These are phyloP conservation scores for Cinchona pubescens DNA, from an alignment of 257 asterid genomes.

Conservation along the genomic window DNA sequence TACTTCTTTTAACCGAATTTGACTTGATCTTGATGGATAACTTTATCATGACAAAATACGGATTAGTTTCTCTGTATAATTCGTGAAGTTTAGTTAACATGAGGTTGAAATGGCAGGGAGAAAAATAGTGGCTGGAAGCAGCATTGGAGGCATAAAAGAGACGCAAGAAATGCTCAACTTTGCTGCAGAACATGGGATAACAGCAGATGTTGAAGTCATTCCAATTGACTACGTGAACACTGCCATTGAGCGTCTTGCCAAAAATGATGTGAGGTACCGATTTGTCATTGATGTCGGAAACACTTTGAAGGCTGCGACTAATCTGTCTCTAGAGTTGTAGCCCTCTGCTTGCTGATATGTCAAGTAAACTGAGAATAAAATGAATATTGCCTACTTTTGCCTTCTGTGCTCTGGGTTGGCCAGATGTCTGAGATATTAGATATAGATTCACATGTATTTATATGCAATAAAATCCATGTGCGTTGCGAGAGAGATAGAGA, in stretches of 20 bases:
- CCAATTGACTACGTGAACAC: slow-evolving; percentile 26
- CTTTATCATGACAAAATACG: too few relatives aligned
- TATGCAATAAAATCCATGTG: too few relatives aligned
- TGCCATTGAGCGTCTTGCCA: slow-evolving; percentile 32
- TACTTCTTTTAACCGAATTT: neutral
- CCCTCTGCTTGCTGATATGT: neutral
- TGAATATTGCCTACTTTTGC: too few relatives aligned
- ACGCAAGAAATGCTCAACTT: slow-evolving; percentile 35
- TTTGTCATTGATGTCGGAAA: slow-evolving; percentile 33
- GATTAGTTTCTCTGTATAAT: too few relatives aligned
- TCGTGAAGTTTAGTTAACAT: too few relatives aligned
- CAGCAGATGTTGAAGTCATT: slow-evolving; percentile 33
- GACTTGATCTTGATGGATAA: neutral
- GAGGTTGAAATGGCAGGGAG: slow-evolving; percentile 17
- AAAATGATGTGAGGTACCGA: slow-evolving; percentile 31
- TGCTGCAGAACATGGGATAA: slow-evolving; percentile 26
- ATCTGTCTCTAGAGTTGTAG: too few relatives aligned
- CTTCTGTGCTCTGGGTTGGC: too few relatives aligned
- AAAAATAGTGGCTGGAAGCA: slow-evolving; percentile 29
- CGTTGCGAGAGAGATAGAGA: too few relatives aligned
- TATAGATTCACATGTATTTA: too few relatives aligned
- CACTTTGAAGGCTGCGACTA: slow-evolving; percentile 17
- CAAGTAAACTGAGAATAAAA: too few relatives aligned
- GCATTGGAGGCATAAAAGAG: slow-evolving; percentile 33
- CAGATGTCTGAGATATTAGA: too few relatives aligned